Conservation (phyloP, 208 protist genomes). For the Trypanosoma conorhini region DNA sequence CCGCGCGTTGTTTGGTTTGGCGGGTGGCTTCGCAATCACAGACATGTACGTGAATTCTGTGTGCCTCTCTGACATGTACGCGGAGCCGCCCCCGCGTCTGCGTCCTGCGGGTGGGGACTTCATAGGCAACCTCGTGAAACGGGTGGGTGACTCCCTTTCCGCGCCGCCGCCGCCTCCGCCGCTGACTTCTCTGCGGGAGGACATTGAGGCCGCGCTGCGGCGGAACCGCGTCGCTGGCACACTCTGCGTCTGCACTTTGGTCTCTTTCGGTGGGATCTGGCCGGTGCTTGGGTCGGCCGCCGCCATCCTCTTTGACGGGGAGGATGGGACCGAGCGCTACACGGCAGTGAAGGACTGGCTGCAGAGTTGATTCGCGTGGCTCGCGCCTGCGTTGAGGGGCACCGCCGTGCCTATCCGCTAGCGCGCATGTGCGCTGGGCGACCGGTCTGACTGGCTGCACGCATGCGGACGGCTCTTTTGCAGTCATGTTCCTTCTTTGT, state of each 20-base stretch:
- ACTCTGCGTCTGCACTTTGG: slow-evolving; percentile 17
- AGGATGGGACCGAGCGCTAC: slow-evolving; percentile 47
- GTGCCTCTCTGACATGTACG: slow-evolving; percentile 21
- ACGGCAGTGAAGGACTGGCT: slow-evolving; percentile 42
- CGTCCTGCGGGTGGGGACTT: neutral
- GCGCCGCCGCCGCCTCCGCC: neutral
- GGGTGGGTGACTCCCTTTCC: neutral
- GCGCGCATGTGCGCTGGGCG: neutral
- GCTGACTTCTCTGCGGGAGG: slow-evolving; percentile 36
- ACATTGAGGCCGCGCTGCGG: slow-evolving; percentile 37
- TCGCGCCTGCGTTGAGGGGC: neutral
- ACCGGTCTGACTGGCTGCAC: neutral
- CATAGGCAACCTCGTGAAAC: neutral
- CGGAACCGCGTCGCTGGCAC: slow-evolving; percentile 26
- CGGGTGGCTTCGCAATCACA: slow-evolving; percentile 45
- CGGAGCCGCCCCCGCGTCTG: neutral
- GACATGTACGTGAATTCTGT: slow-evolving; percentile 31
- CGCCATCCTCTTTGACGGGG: slow-evolving; percentile 31
- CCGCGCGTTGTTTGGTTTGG: slow-evolving; percentile 32
- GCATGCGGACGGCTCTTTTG: neutral
- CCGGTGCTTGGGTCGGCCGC: slow-evolving; percentile 40
- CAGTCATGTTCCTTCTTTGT: neutral
- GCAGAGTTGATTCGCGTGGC: neutral
- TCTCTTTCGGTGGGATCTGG: slow-evolving; percentile 51
- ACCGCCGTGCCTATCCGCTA: neutral